Evolutionary conservation across 768 basidiomycete genomes (phyloP), one percentile per base, ranked within the genome.

Genomic region (Hypholoma fasciculare): DNA sequence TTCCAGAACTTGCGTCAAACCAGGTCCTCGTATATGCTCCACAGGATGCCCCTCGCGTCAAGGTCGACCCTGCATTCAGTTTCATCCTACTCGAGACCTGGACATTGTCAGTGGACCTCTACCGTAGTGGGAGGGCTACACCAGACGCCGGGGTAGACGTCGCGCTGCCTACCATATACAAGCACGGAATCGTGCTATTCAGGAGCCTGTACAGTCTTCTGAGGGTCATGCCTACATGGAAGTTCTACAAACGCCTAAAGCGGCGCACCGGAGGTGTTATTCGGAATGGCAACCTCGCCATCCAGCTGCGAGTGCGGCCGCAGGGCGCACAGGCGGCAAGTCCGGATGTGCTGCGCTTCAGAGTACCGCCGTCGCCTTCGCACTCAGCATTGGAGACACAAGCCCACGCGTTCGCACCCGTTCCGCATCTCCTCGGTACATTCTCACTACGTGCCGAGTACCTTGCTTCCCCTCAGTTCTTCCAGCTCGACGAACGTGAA

Each of bases 131-230:
- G 39, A 72, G 57, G 49, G 61, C 26, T 51, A 58, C 50, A 59
- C 57, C 40, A 13, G 63, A 69, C 48, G 65, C 69, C 46, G 69
- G 68, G 55, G 63, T 71, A 49, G 87, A 88, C 58, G 77, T 88
- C 39, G 82, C 86, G 13, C 83, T 88, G 37, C 81, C 91, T 0
- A 89, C 87, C 12, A 87, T 92, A 54, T 94, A 94, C 81, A 94
- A 94, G 71, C 87, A 92, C 64, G 85, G 88, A 37, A 93, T 94
- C 65, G 82, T 89, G 34, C 80, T 92, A 17, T 94, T 93, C 75
- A 82, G 92, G 50, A 90, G 89, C 67, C 67, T 90, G 6, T 94
- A 77, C 76, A 87, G 85, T 52, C 71, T 93, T 43, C 78, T 93
- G 47, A 81, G 90, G 53, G 78, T 91, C 23, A 79, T 92, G 3